These are phyloP conservation scores for Crithidia mellificae DNA, from an alignment of 208 protist genomes.

Conservation along the genomic window DNA sequence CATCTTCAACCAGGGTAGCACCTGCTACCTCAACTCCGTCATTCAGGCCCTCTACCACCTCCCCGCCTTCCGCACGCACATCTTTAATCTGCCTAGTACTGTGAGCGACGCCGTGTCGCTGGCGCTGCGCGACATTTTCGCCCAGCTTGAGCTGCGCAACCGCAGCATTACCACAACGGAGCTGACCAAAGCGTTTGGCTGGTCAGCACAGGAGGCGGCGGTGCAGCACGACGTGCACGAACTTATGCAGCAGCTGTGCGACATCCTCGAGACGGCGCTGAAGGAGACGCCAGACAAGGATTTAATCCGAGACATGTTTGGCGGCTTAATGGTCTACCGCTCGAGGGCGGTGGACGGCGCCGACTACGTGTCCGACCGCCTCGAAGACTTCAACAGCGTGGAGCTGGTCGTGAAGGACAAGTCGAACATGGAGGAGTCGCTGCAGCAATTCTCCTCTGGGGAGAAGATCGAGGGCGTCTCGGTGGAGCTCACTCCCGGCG, in stretches of 20 bases:
- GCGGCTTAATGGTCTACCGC: slow-evolving; percentile 71
- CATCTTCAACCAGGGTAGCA: slow-evolving; percentile 87
- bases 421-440: slow-evolving; percentile 70
- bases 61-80: slow-evolving; percentile 58
- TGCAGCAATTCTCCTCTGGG: slow-evolving; percentile 57
- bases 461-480: slow-evolving; percentile 89
- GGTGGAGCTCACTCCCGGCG: slow-evolving; percentile 58
- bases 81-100: slow-evolving; percentile 43
- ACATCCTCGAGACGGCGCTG: slow-evolving; percentile 72
- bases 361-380: slow-evolving; percentile 63
- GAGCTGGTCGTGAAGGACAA: slow-evolving; percentile 87
- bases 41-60: slow-evolving; percentile 88
- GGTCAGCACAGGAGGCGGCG: slow-evolving; percentile 55
- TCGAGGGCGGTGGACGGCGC: slow-evolving; percentile 68
- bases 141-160: slow-evolving; percentile 53
- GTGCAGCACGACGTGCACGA: slow-evolving; percentile 93
- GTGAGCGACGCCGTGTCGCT: slow-evolving; percentile 40
- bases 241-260: slow-evolving; percentile 85
- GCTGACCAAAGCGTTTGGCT: slow-evolving; percentile 90
- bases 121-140: slow-evolving; percentile 77
- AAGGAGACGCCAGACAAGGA: slow-evolving; percentile 72
- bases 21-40: slow-evolving; percentile 91
- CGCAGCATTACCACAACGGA: slow-evolving; percentile 70
- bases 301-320: slow-evolving; percentile 79
- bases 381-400: slow-evolving; percentile 89